phyloP scores from a whole-genome alignment of 371 early-diverging fungal species.

The Lichtheimia ramosa region DNA sequence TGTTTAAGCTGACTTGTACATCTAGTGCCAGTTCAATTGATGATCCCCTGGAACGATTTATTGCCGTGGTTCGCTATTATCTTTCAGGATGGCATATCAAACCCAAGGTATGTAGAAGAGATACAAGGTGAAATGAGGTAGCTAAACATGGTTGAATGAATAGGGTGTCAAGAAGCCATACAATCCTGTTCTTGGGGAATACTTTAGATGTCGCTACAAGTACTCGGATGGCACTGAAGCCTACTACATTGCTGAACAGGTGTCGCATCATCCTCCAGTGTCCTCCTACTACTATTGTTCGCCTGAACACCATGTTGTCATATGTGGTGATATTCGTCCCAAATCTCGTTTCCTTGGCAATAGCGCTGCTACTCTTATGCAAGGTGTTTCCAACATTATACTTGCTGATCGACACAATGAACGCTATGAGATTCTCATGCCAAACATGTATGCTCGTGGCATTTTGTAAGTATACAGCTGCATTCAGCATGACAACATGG shows the following conservation, averaged over 20 bases:
- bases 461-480: constrained; percentile 51
- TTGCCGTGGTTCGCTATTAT: constrained; percentile 87
- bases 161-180: constrained; percentile 96
- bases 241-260: constrained; percentile 88
- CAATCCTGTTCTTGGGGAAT: constrained; percentile 93
- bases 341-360: constrained; percentile 92
- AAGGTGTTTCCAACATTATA: constrained; percentile 70
- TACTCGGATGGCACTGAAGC: constrained; percentile 71
- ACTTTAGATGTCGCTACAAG: constrained; percentile 78
- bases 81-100: constrained; percentile 97
- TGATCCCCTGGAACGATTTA: constrained; percentile 85
- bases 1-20: neutral
- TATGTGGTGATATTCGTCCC: constrained; percentile 86
- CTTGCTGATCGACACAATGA: constrained; percentile 70
- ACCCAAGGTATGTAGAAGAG: constrained; percentile 70
- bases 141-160: neutral
- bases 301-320: constrained; percentile 78
- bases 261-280: constrained; percentile 93
- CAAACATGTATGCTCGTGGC: constrained; percentile 94
- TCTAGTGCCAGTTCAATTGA: constrained; percentile 60
- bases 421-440: constrained; percentile 77
- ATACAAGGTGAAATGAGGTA: neutral
- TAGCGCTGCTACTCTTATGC: constrained; percentile 90
- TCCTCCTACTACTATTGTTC: constrained; percentile 81
- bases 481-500: neutral